phyloP scores from a whole-genome alignment of 1,284 basidiomycete species.

The Ceraceosorus guamensis region DNA sequence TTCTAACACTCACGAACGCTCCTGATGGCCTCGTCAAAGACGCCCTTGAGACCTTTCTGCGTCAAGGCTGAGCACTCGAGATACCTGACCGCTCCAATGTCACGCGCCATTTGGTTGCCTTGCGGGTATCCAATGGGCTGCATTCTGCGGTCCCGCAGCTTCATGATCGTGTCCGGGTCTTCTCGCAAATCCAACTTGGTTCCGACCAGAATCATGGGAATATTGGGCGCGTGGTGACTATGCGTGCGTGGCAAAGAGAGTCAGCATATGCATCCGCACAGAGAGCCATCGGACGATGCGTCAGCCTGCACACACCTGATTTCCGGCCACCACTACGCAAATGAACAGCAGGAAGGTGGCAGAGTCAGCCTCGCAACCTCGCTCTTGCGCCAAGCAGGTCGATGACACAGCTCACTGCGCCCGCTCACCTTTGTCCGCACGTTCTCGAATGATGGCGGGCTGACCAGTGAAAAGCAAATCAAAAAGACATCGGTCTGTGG shows the following conservation, averaged over 20 bases:
- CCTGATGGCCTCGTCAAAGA: slow-evolving; percentile 47
- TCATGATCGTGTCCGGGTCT: slow-evolving; percentile 81
- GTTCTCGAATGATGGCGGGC: slow-evolving; percentile 96
- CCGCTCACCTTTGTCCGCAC: slow-evolving; percentile 76
- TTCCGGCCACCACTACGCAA: slow-evolving; percentile 51
- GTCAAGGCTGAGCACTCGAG: slow-evolving; percentile 95
- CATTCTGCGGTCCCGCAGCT: slow-evolving; percentile 88
- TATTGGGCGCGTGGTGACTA: slow-evolving; percentile 88
- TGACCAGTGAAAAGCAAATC: slow-evolving; percentile 96
- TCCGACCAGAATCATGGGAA: slow-evolving; percentile 85
- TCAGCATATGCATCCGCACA: too few relatives aligned
- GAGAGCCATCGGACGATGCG: too few relatives aligned
- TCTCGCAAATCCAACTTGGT: slow-evolving; percentile 97
- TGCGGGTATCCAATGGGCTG: slow-evolving; percentile 84
- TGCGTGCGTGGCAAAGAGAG: slow-evolving; percentile 4
- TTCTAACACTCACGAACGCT: slow-evolving; percentile 24
- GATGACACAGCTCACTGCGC: too few relatives aligned
- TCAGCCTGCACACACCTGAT: slow-evolving; percentile 14
- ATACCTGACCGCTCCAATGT: slow-evolving; percentile 85
- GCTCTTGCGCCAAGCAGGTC: too few relatives aligned
- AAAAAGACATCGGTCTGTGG: slow-evolving; percentile 99
- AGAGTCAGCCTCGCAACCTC: not conserved
- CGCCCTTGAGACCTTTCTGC: slow-evolving; percentile 64
- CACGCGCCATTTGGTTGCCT: slow-evolving; percentile 81
- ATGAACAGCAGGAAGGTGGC: not conserved